A percentile compares a stretch with the other conserved stretches of the same genome.
phyloP scores from a whole-genome alignment of 2,329 filamentous ascomycete genomes.

The Colletotrichum higginsianum region DNA sequence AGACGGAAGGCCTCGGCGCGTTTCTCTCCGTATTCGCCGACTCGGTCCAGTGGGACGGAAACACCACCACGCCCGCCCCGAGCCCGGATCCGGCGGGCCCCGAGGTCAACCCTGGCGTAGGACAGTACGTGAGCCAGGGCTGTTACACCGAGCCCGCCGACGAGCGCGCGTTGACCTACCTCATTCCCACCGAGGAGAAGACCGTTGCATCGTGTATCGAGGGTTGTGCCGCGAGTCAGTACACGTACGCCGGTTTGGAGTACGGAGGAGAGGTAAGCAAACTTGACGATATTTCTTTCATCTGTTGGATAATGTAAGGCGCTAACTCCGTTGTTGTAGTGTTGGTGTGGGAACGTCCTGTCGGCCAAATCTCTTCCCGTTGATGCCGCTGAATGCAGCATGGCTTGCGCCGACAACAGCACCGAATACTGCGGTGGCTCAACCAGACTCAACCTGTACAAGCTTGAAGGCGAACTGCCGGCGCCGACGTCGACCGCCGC shows the following conservation, averaged over 20 bases:
- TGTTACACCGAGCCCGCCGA: conserved; percentile 45
- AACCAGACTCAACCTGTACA: conserved; percentile 54
- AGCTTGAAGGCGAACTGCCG: conserved; percentile 42
- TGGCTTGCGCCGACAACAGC: conserved; percentile 53
- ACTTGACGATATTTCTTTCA: neutral
- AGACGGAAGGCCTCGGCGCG: conserved; percentile 49
- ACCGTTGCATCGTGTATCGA: conserved; percentile 48
- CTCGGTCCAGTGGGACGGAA: conserved; percentile 48
- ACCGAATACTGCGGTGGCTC: conserved; percentile 56
- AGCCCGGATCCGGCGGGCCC: conserved; percentile 45
- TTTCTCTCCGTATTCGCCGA: conserved; percentile 67
- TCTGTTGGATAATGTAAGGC: too few relatives aligned
- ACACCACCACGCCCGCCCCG: conserved; percentile 45
- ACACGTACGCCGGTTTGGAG: conserved; percentile 54
- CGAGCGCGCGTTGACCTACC: conserved; percentile 44
- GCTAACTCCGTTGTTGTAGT: conserved; percentile 44
- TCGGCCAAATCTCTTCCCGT: conserved; percentile 49
- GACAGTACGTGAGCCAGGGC: conserved; percentile 44
- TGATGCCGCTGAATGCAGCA: conserved; percentile 50
- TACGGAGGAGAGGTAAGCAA: conserved; percentile 55
- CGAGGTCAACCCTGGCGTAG: conserved; percentile 56
- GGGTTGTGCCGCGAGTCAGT: conserved; percentile 49
- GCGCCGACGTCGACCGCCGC: conserved; percentile 15
- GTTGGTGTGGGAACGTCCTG: conserved; percentile 55
- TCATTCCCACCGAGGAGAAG: conserved; percentile 38